Evolutionary conservation across 306 rosid genomes (phyloP).

Genomic region (Cucurbita moschata): DNA sequence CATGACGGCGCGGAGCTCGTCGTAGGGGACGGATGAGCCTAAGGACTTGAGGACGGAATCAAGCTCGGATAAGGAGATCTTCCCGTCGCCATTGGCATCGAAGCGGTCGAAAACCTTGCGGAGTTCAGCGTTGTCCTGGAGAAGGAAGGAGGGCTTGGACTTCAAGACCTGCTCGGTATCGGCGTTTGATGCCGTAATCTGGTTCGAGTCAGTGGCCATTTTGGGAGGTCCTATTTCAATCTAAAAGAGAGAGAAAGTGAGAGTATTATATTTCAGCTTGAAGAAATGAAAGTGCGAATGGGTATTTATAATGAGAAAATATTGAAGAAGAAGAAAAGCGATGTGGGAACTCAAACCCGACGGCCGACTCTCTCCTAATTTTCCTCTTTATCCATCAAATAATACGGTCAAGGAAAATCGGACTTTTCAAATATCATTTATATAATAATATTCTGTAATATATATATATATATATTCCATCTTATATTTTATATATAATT

Average conservation of each 20-base stretch:
- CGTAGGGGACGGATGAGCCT: slow-evolving; percentile 29
- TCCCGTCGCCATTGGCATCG: slow-evolving; percentile 82
- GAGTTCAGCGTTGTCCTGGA: slow-evolving; percentile 38
- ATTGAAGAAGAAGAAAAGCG: background rate
- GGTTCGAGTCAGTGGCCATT: slow-evolving; percentile 29
- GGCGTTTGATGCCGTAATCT: background rate
- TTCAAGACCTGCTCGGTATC: background rate
- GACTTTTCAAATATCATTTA: background rate
- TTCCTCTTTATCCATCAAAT: background rate
- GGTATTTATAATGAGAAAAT: background rate
- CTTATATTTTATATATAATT: too few species aligned
- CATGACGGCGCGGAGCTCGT: slow-evolving; percentile 49
- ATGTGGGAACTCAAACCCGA: background rate
- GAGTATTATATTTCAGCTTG: background rate
- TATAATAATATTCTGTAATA: too few species aligned
- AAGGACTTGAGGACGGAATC: slow-evolving; percentile 45
- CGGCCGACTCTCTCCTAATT: background rate
- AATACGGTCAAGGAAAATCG: background rate
- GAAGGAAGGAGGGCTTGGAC: slow-evolving; percentile 12
- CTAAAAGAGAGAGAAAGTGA: background rate
- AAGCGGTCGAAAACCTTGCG: slow-evolving; percentile 52
- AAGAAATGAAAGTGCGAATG: background rate
- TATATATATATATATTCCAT: too few species aligned
- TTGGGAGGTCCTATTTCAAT: too few species aligned
- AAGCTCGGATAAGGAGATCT: slow-evolving; percentile 61